Percentiles rank a stretch among this genome's conserved stretches.
These are phyloP conservation scores for Kwoniella shivajii DNA, from an alignment of 1,284 basidiomycete species.

Conservation along the genomic window DNA sequence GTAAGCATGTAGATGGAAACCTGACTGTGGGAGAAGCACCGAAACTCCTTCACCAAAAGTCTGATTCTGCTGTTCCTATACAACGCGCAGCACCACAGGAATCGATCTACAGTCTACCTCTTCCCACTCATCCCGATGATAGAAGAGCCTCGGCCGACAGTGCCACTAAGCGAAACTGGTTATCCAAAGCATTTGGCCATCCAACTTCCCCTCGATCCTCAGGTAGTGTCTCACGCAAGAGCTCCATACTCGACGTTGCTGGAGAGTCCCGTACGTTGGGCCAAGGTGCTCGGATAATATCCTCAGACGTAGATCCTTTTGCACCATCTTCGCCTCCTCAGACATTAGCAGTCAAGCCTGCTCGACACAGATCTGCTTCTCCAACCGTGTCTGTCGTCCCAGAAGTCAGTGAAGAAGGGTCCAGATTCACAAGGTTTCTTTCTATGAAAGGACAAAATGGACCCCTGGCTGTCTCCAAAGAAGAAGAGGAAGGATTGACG, in stretches of 20 bases:
- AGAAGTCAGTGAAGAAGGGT: conserved; percentile 36
- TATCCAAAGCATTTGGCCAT: conserved; percentile 40
- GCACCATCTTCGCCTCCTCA: conserved; percentile 21
- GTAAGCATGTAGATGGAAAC: conserved; percentile 45
- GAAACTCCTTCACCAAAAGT: conserved; percentile 37
- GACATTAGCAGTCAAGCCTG: conserved; percentile 4
- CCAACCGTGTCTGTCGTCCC: conserved; percentile 34
- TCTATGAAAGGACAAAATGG: not conserved
- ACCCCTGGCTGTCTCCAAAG: conserved; percentile 2
- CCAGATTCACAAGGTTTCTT: conserved; percentile 25
- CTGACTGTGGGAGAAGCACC: conserved; percentile 17
- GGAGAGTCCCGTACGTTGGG: conserved; percentile 9
- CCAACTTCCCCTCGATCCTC: conserved; percentile 31
- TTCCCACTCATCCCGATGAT: conserved; percentile 17
- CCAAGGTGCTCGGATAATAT: conserved; percentile 16
- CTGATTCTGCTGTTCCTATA: conserved; percentile 39
- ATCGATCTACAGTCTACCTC: conserved; percentile 34
- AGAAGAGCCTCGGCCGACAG: conserved; percentile 35
- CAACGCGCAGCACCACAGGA: conserved; percentile 18
- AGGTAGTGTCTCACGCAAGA: conserved; percentile 25
- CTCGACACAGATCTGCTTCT: conserved; percentile 27
- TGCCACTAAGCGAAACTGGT: conserved; percentile 32
- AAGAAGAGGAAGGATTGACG: not conserved
- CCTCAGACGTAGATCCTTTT: conserved; percentile 34
- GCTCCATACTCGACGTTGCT: conserved; percentile 17